Conservation (phyloP, 257 asterid species). For the Mentha longifolia region DNA sequence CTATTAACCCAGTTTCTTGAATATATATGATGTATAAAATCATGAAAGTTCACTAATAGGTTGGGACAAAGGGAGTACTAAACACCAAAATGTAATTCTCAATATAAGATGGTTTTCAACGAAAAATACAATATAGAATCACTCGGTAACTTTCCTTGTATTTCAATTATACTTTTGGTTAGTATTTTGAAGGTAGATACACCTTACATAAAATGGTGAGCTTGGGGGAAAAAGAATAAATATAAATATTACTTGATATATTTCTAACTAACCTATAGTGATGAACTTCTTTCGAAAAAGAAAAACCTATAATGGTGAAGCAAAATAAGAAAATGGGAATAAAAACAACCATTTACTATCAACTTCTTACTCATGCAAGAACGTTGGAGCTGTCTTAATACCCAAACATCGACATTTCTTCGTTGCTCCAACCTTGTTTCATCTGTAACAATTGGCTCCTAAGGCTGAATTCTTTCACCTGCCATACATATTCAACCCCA, state of each 20-base stretch:
- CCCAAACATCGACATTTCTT: slow-evolving; percentile 24
- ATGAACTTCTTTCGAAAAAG: too few relatives aligned
- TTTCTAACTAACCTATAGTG: slow-evolving; percentile 23
- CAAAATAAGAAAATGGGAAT: not conserved
- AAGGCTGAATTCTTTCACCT: slow-evolving; percentile 64
- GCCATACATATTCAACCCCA: slow-evolving; percentile 35
- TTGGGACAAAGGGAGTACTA: too few relatives aligned
- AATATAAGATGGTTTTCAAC: too few relatives aligned
- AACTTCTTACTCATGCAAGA: slow-evolving; percentile 26
- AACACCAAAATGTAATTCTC: too few relatives aligned
- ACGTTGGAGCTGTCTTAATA: slow-evolving; percentile 27
- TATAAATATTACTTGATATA: slow-evolving; percentile 1
- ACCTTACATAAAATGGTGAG: slow-evolving; percentile 20
- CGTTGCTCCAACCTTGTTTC: slow-evolving; percentile 43
- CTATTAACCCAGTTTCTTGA: too few relatives aligned
- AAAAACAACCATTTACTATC: slow-evolving; percentile 18
- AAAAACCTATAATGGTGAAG: not conserved
- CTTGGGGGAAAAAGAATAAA: slow-evolving; percentile 16
- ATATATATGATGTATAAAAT: too few relatives aligned
- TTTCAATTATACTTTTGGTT: slow-evolving; percentile 26
- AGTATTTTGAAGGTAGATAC: slow-evolving; percentile 26
- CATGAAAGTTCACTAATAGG: too few relatives aligned
- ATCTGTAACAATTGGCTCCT: slow-evolving; percentile 54
- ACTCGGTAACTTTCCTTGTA: not conserved
- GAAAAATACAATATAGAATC: too few relatives aligned